These are phyloP conservation scores for Globisporangium lucens DNA, from an alignment of 352 stramenopile genomes.

Conservation along the genomic window DNA sequence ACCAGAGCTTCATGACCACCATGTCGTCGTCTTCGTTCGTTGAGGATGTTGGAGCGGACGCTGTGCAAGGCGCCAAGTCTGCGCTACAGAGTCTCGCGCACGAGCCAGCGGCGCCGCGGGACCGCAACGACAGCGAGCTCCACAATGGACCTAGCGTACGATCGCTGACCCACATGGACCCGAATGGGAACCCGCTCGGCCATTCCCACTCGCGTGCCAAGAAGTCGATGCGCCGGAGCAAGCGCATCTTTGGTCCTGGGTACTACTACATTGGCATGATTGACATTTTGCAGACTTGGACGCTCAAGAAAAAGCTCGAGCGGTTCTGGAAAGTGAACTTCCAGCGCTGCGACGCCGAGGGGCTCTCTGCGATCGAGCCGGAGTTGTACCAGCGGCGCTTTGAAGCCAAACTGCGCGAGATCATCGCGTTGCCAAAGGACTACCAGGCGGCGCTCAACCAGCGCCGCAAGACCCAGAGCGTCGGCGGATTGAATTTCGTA, in stretches of 20 bases:
- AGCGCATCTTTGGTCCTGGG: constrained; percentile 75
- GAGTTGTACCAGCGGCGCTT: constrained; percentile 79
- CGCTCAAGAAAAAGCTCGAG: constrained; percentile 76
- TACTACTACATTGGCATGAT: constrained; percentile 91
- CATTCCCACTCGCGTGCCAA: constrained; percentile 27
- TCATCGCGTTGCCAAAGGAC: constrained; percentile 76
- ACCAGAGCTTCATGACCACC: constrained; percentile 44
- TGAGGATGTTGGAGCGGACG: not conserved
- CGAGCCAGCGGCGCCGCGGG: not conserved
- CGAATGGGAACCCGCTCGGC: constrained; percentile 19
- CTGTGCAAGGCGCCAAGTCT: not conserved
- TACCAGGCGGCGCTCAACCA: constrained; percentile 13
- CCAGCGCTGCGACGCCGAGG: constrained; percentile 60
- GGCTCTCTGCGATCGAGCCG: constrained; percentile 82
- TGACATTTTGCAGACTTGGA: constrained; percentile 90
- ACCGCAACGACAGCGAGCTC: constrained; percentile 8
- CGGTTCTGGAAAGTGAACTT: constrained; percentile 81
- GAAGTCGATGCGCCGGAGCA: constrained; percentile 65
- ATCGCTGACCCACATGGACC: constrained; percentile 12
- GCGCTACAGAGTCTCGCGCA: not conserved
- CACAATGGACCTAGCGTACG: constrained; percentile 1
- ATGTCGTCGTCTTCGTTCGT: constrained; percentile 21
- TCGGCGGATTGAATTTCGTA: not conserved
- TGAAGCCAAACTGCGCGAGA: constrained; percentile 73
- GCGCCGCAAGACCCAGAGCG: constrained; percentile 3